These are phyloP conservation scores for Monilinia fructicola DNA, from an alignment of 2,329 filamentous ascomycete genomes.

Conservation along the genomic window DNA sequence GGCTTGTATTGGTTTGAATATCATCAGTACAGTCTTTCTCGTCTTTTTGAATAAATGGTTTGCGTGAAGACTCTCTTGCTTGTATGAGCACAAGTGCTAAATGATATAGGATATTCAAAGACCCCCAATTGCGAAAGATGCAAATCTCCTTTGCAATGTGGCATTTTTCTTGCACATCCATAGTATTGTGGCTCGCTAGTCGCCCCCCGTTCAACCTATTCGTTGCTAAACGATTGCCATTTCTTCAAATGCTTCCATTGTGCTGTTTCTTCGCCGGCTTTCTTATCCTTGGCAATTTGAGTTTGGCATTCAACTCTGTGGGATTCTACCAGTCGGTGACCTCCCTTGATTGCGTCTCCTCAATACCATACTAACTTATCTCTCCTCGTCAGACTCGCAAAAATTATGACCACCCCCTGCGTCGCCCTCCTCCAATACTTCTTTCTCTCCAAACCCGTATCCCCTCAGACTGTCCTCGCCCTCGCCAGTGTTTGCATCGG, in stretches of 20 bases:
- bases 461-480: conserved; percentile 44
- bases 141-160: conserved; percentile 50
- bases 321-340: conserved; percentile 46
- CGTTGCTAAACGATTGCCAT: conserved; percentile 46
- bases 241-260: conserved; percentile 47
- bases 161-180: conserved; percentile 48
- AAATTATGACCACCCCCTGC: conserved; percentile 50
- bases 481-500: conserved; percentile 47
- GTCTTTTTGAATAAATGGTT: conserved; percentile 50
- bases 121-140: conserved; percentile 46
- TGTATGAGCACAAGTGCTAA: conserved; percentile 6
- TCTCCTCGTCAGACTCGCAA: conserved; percentile 42
- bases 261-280: conserved; percentile 49
- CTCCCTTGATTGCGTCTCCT: neutral
- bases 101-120: conserved; percentile 45
- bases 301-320: conserved; percentile 48
- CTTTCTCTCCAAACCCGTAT: conserved; percentile 46
- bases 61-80: conserved; percentile 2
- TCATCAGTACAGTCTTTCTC: conserved; percentile 45
- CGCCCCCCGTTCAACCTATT: conserved; percentile 47
- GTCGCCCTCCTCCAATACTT: conserved; percentile 49
- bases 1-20: conserved; percentile 46
- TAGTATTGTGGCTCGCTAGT: conserved; percentile 46
- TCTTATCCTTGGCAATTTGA: conserved; percentile 48
- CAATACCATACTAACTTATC: neutral